Base-by-base conservation (phyloP, 1,284 basidiomycete genomes). In the Schizophyllum commune region DNA sequence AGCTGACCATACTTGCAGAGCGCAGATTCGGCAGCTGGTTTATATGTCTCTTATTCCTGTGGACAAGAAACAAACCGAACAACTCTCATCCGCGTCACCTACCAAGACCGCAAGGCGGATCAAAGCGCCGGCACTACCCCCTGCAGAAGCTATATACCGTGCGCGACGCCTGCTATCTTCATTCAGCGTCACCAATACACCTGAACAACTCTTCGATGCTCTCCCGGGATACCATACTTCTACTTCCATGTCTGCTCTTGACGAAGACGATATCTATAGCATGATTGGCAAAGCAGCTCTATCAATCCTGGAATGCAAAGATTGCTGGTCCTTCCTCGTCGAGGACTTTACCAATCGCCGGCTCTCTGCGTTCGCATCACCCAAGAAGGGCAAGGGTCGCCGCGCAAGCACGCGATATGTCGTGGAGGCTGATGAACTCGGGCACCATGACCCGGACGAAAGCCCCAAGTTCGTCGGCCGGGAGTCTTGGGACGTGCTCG, bases 1-100 rank as follows among this genome's bases (percentile, higher is more conserved):
- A 20, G 27, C 57, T 63, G 33, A 56, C 53, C 34, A 57, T 57
- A 54, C n/a, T n/a, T 32, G 58, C 58, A 84, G 86, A 54, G 74
- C 79, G 27, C 88, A 88, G 65, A 72, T 91, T 60, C 79, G 86
- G 47, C 85, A 88, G 64, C 74, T 89, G 9, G 71, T 91, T 21
- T 90, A 85, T 69, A 83, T 90, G 52, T 77, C 85, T 15, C 76
- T 90, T 27, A 85, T 85, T 66, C 81, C 86, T 39, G 63, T 51
- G 66, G 72, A 47, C 69, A 74, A 54, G 71, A 70, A 51, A 73
- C 72, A 61, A 69, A 71, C 9, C 70, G 71, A 52, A 71, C 73
- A 59, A 72, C 75, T 39, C 67, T 70, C 7, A 20, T 73, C 76
- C 17, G 68, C 72, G 47, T 79, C 82, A 17, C 81, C 79, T 8